Base-by-base conservation (phyloP, 208 protist genomes). In the Trypanosoma avium region DNA sequence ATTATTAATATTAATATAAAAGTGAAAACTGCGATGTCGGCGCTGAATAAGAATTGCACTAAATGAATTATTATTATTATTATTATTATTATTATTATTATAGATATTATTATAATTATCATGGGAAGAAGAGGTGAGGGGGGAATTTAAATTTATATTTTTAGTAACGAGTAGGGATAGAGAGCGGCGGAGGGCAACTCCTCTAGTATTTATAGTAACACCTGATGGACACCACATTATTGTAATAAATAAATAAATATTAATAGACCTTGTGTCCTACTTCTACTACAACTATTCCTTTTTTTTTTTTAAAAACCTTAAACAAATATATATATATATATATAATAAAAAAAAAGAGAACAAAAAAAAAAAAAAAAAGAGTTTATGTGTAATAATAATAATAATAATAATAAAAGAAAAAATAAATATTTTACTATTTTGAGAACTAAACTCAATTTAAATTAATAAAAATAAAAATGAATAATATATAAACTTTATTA, bases 1-100 rank as follows among this genome's bases (percentile, higher is more conserved):
- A 64, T 93, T 83, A 24, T 82, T 70, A 24, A 90, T 68, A 70
- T 93, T 93, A 32, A 93, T 50, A 59, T 89, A 93, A 61, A 93
- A 93, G 58, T 75, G 58, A 58, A 83, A 90, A 56, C 83, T 83
- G 43, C 76, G 75, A 27, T 36, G 43, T 0, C 87, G 77, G 22
- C 61, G 52, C 15, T 63, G 22, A n/a, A n/a, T n/a, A n/a, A n/a
- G n/a, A n/a, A n/a, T n/a, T n/a, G n/a, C n/a, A n/a, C n/a, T n/a
- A n/a, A n/a, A n/a, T n/a, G n/a, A n/a, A n/a, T n/a, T n/a, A 42
- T 42, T 15, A 2, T 9, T 15, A 42, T 42, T n/a, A 42, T 9
- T 13, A 42, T 42, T n/a, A 42, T 42, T n/a, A 42, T 9, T 13
- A 42, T 42, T n/a, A 42, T 42, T n/a, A 42, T 9, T n/a, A 42